Evolutionary conservation across 805 yeast genomes (phyloP), one percentile per base, ranked within the genome.

Genomic region (Tetrapisispora pingtungensis): DNA sequence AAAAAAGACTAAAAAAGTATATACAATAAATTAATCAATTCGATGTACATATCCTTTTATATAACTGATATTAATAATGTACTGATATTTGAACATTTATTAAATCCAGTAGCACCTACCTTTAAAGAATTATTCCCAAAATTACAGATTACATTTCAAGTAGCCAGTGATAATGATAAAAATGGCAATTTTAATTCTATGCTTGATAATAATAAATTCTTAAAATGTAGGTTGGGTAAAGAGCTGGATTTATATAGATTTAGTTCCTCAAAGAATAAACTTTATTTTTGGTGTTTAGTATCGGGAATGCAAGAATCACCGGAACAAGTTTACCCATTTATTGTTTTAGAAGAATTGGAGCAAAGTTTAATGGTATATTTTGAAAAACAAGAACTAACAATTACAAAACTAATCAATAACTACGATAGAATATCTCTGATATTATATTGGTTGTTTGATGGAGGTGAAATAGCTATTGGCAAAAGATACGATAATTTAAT

Each of bases 361-460:
- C 71, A 62, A 17, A 72, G 72, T 0, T 66, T 84, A 50, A 66
- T 70, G 40, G 79, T 75, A 44, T 84, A 79, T 59, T 81, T 85
- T 49, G 73, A 71, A 15, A 62, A 63, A 31, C 52, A 60, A 3
- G 80, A 80, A 2, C 57, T 88, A 27, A 71, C 77, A 2, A 61
- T 76, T 1, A 57, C 73, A 22, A 82, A 80, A 51, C 64, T 93
- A 10, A 80, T 75, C 43, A 74, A 81, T 37, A 82, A 87, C 56
- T 73, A 72, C 50, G 94, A 87, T 55, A 77, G 84, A 1, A 63
- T 88, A 37, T 73, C 83, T 28, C 67, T 87, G 53, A 63, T 90
- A 32, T 65, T 89, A 48, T 82, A 79, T 55, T 93, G 84, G 56
- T 77, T 85, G 78, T 57, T 88, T 13, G 95, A 86, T 52, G 80